Conservation (phyloP, 805 yeast genomes). For the Wickerhamiella azymoides region DNA sequence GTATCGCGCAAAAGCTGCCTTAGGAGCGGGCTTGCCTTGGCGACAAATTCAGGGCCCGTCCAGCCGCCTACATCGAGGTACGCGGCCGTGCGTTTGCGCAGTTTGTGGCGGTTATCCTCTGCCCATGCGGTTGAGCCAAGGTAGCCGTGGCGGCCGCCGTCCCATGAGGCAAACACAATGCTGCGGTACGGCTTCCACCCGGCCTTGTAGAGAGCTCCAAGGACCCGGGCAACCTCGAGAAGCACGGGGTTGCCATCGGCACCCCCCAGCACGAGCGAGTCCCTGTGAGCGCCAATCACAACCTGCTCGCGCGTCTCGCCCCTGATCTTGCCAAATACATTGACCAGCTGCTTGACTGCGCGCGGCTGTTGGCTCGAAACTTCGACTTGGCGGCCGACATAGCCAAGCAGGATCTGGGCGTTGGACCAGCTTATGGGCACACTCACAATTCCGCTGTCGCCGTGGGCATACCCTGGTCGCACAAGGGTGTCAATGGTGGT, state of each 20-base stretch:
- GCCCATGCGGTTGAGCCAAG: slow-evolving; percentile 72
- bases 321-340: slow-evolving; percentile 47
- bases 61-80: slow-evolving; percentile 54
- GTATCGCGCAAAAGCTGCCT: slow-evolving; percentile 33
- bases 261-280: slow-evolving; percentile 68
- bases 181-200: slow-evolving; percentile 70
- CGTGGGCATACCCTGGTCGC: slow-evolving; percentile 63
- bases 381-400: slow-evolving; percentile 40
- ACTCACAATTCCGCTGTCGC: slow-evolving; percentile 60
- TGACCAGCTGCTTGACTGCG: slow-evolving; percentile 44
- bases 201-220: slow-evolving; percentile 34
- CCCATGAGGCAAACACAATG: slow-evolving; percentile 64
- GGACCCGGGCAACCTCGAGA: slow-evolving; percentile 48
- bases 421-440: slow-evolving; percentile 55
- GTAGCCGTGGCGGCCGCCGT: slow-evolving; percentile 61
- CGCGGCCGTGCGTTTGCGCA: slow-evolving; percentile 43
- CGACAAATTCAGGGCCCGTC: slow-evolving; percentile 37
- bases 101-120: slow-evolving; percentile 37
- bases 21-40: slow-evolving; percentile 48
- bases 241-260: slow-evolving; percentile 67
- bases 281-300: slow-evolving; percentile 63
- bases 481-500: slow-evolving; percentile 48
- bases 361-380: slow-evolving; percentile 49
- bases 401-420: slow-evolving; percentile 45
- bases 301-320: slow-evolving; percentile 44